Base-by-base conservation (phyloP, 345 rosid genomes). In the Eucalyptus leucophloia region DNA sequence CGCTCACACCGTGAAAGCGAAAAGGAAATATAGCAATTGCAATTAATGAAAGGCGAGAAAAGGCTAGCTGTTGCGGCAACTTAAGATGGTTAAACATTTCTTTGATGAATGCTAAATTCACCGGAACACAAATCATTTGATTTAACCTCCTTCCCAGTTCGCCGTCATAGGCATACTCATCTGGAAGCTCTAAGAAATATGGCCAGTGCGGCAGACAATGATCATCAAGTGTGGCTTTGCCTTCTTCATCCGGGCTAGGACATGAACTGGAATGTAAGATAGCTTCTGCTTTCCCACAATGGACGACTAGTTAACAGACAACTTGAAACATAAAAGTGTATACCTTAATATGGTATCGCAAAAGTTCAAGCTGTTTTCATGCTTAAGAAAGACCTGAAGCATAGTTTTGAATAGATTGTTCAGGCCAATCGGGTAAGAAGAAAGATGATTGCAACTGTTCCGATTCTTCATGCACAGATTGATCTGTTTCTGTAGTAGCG, bases 121-220 rank as follows among this genome's bases (percentile, higher is more conserved):
- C 96, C 50, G 95, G 97, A 87, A 95, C 93, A 49, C 96, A 93
- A 92, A 94, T 91, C 96, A 95, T 95, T 90, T 94, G 95, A 92
- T 93, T 93, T 86, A 95, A 91, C 94, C 93, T 91, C 91, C 94
- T 94, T 86, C 94, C 95, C 85, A 95, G 95, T 92, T 95, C 96
- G 53, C 92, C 93, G 88, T 94, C 94, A 86, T 91, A 88, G 88
- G 92, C 91, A 88, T 87, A 90, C 88, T 93, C 96, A 92, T 95
- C 94, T 8, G 90, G 88, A 86, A 92, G 87, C 90, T 93, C 95
- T 86, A 90, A 87, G 7, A 92, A 42, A 88, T 93, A 92, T 80
- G 93, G 92, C 95, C 93, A 92, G 60, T 49, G 51, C 18, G 51
- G 51, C 18, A 15, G 51, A 49, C 18, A 49, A 49, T 49, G 51